These are phyloP conservation scores for Hanseniaspora hatyaiensis DNA, from an alignment of 805 yeast species.

Conservation along the genomic window DNA sequence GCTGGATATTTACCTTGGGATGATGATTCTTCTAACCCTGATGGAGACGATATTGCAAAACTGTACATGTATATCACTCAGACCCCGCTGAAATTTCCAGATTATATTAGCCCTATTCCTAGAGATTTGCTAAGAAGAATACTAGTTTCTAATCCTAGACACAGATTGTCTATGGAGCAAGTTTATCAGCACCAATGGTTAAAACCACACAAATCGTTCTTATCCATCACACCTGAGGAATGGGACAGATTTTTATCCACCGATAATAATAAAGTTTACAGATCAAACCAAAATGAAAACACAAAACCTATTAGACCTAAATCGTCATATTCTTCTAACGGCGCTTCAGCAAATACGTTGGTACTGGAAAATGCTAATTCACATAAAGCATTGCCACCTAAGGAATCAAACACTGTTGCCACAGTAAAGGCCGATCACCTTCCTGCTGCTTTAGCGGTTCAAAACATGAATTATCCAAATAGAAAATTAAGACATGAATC, in stretches of 20 bases:
- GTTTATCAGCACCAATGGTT: conserved; percentile 82
- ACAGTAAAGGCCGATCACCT: conserved; percentile 30
- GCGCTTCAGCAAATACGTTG: conserved; percentile 32
- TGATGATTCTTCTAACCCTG: conserved; percentile 93
- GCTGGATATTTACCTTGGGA: conserved; percentile 96
- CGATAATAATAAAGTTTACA: conserved; percentile 27
- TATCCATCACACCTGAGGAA: conserved; percentile 74
- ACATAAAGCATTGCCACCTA: conserved; percentile 52
- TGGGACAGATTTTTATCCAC: conserved; percentile 53
- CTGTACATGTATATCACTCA: conserved; percentile 83
- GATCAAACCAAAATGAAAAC: conserved; percentile 21
- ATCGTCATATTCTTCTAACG: conserved; percentile 32
- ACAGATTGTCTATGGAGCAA: conserved; percentile 55
- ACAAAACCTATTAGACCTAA: conserved; percentile 23
- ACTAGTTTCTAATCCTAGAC: conserved; percentile 71
- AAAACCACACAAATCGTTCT: conserved; percentile 66
- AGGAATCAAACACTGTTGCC: conserved; percentile 54
- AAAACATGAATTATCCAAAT: conserved; percentile 6
- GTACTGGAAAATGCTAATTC: conserved; percentile 29
- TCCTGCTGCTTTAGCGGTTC: conserved; percentile 17
- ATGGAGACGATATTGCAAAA: conserved; percentile 84
- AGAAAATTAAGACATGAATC: conserved; percentile 11
- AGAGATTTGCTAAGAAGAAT: conserved; percentile 80
- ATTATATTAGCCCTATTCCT: conserved; percentile 78
- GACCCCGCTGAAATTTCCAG: conserved; percentile 90